Evolutionary conservation across 495 filamentous ascomycete genomes (phyloP).

Genomic region (Hyphodiscus hymeniophilus): DNA sequence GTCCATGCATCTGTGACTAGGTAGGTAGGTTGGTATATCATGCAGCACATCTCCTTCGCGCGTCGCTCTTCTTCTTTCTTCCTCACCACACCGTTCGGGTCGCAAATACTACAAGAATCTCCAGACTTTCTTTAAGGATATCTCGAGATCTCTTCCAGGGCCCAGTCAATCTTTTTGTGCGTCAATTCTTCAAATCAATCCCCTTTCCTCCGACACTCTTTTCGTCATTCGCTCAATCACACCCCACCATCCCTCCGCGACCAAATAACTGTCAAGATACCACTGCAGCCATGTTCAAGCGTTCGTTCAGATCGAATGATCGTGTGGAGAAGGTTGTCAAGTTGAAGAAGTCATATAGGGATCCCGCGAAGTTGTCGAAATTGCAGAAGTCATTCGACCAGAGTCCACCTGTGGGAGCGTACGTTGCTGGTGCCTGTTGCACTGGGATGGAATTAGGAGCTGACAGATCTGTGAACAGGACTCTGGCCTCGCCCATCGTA

Average conservation of each 20-base stretch:
- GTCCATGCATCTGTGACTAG: no score
- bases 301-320: slow-evolving; percentile 56
- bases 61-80: slow-evolving; percentile 10
- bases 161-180: slow-evolving; percentile 26
- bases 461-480: slow-evolving; percentile 29
- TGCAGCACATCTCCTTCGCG: slow-evolving; percentile 6
- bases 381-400: slow-evolving; percentile 39
- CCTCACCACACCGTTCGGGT: slow-evolving; percentile 27
- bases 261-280: slow-evolving; percentile 11
- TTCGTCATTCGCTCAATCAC: slow-evolving; percentile 23
- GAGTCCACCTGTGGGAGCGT: slow-evolving; percentile 18
- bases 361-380: slow-evolving; percentile 51
- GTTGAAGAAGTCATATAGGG: slow-evolving; percentile 55
- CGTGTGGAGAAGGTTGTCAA: slow-evolving; percentile 59
- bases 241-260: slow-evolving; percentile 14
- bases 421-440: slow-evolving; percentile 14
- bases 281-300: slow-evolving; percentile 54
- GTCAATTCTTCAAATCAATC: slow-evolving; percentile 16
- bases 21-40: background rate
- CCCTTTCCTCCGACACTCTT: slow-evolving; percentile 17
- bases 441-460: background rate
- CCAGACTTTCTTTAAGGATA: slow-evolving; percentile 23
- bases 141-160: slow-evolving; percentile 26
- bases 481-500: slow-evolving; percentile 62
- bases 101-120: slow-evolving; percentile 24